Evolutionary conservation across 2,329 filamentous ascomycete genomes (phyloP).

Genomic region (Talaromyces sp.): DNA sequence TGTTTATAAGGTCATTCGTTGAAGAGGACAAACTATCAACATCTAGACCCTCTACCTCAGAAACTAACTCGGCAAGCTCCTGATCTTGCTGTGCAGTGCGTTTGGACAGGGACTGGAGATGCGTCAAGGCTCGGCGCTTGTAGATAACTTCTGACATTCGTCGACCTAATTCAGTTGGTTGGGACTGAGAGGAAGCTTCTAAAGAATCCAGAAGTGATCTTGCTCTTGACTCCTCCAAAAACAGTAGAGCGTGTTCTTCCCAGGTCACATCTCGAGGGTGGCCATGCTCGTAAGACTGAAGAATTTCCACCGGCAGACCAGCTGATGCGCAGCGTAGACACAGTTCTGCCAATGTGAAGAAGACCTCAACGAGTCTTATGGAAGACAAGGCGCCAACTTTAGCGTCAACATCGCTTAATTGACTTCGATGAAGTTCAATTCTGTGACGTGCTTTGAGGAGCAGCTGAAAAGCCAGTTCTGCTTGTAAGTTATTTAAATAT

Average conservation of each 20-base stretch:
- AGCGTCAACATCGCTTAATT: conserved; percentile 17
- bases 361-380: conserved; percentile 13
- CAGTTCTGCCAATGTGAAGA: conserved; percentile 14
- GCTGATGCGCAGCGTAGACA: conserved; percentile 8
- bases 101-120: conserved; percentile 4
- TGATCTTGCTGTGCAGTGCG: conserved; percentile 2
- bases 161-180: neutral
- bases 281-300: conserved; percentile 13
- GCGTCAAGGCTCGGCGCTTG: conserved; percentile 7
- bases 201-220: conserved; percentile 18
- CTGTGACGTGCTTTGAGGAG: conserved; percentile 15
- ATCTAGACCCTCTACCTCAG: conserved; percentile 4
- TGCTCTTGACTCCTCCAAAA: conserved; percentile 18
- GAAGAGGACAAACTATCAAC: conserved; percentile 11
- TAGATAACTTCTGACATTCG: conserved; percentile 6
- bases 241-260: conserved; percentile 19
- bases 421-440: conserved; percentile 13
- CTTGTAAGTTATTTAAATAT: conserved; percentile 10
- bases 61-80: conserved; percentile 1
- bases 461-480: conserved; percentile 12
- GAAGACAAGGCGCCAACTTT: conserved; percentile 11
- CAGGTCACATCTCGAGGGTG: conserved; percentile 14
- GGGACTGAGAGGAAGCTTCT: conserved; percentile 1
- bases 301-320: conserved; percentile 8
- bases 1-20: conserved; percentile 16